Conservation (phyloP, 225 moss, liverwort and hornwort species). For the Pseudisothecium myosuroides region DNA sequence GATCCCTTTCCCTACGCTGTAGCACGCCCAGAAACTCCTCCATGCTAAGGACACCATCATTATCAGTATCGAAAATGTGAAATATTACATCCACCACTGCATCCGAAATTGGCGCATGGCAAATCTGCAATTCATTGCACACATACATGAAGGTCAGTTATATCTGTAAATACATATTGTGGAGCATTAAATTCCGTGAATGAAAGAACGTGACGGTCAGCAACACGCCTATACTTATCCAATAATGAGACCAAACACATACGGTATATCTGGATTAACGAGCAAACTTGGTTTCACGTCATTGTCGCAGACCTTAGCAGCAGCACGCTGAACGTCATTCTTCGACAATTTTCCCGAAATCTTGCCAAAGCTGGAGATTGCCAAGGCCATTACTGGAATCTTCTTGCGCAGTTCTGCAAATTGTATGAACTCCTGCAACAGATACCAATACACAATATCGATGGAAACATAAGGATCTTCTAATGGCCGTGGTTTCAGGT, state of each 20-base stretch:
- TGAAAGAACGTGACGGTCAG: not conserved
- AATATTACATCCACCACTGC: conserved; percentile 66
- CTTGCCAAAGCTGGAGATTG: conserved; percentile 62
- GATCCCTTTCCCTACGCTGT: conserved; percentile 56
- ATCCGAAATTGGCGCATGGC: conserved; percentile 54
- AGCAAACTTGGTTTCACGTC: not conserved
- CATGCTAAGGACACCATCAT: conserved; percentile 56
- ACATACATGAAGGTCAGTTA: not conserved
- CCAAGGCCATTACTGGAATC: conserved; percentile 52
- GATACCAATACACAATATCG: not conserved
- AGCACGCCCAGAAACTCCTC: conserved; percentile 73
- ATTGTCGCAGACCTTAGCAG: conserved; percentile 41
- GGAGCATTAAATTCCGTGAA: not conserved
- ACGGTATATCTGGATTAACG: not conserved
- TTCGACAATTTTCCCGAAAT: conserved; percentile 47
- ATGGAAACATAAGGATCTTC: not conserved
- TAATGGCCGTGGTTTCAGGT: not conserved
- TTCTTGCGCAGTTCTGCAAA: conserved; percentile 76
- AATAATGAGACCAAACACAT: not conserved
- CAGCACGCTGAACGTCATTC: conserved; percentile 71
- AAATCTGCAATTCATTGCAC: conserved; percentile 42
- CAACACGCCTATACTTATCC: not conserved
- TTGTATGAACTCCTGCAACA: conserved; percentile 53
- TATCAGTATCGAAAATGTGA: conserved; percentile 56
- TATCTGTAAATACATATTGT: not conserved